Base-by-base conservation (phyloP, 495 filamentous ascomycete genomes). In the Hypoxylon cercidicola region DNA sequence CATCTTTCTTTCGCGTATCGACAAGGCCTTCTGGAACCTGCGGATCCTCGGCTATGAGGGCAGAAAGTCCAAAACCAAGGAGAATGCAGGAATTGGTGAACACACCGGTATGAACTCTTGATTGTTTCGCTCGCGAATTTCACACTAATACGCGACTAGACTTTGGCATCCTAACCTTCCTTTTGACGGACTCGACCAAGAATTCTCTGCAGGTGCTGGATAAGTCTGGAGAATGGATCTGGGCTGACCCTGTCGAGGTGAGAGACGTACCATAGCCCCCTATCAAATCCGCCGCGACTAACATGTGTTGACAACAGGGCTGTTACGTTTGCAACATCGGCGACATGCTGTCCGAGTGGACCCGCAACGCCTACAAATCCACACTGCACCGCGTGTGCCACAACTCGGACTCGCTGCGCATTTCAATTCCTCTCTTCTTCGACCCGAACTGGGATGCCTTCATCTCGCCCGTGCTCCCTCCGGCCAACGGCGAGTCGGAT, bases 271-370 rank as follows among this genome's bases (percentile, higher is more conserved):
- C 35, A 39, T 39, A 39, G 35, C 35, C 35, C 35, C 35, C 3
- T 39, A 7, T 2, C n/a, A 13, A 13, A 39, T 13, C 35, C 35
- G 3, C 11, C 35, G n/a, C 35, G 35, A 39, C 35, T 39, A 39
- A 39, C 19, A 51, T 15, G 34, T 18, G 15, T n/a, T 21, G 47
- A 8, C 34, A 51, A 51, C 47, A 51, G 47, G 47, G 47, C 47
- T 51, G 47, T 21, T 72, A 82, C 56, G 80, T 85, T 1, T 71
- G 84, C 34, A 85, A 85, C 50, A 79, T 84, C 18, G 76, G 72
- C 2, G 77, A 83, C 56, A 71, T 74, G 30, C 47, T 82, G 35
- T 69, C 73, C 30, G 72, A 75, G 25, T 79, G 75, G 77, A 78
- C 79, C 4, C 75, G 76, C 43, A 70, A 72, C 23, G 72, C 55